Percentiles rank a stretch among this genome's conserved stretches.
Conservation (phyloP, 1,284 basidiomycete genomes). For the Mycena sp. region DNA sequence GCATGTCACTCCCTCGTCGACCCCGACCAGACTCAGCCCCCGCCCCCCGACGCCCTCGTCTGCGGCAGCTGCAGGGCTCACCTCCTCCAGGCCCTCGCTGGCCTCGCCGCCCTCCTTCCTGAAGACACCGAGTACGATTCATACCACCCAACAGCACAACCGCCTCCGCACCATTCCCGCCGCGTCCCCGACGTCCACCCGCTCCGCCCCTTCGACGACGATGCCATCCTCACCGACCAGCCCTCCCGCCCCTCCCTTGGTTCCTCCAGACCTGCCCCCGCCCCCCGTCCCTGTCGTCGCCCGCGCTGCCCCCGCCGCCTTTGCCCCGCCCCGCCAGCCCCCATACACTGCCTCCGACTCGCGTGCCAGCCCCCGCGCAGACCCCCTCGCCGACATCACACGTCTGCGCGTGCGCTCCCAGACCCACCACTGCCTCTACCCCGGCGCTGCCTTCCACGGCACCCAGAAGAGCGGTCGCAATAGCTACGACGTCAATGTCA, state of each 20-base stretch:
- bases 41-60: slow-evolving; percentile 45
- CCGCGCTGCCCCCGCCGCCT: slow-evolving; percentile 7
- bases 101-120: slow-evolving; percentile 24
- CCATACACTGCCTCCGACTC: slow-evolving; percentile 6
- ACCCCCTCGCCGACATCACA: slow-evolving; percentile 78
- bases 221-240: no score
- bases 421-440: slow-evolving; percentile 82
- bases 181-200: no score
- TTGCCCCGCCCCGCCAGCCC: not conserved
- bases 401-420: slow-evolving; percentile 77
- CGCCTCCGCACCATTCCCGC: no score
- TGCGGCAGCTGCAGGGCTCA: slow-evolving; percentile 51
- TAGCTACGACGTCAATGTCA: slow-evolving; percentile 87
- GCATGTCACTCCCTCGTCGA: slow-evolving; percentile 52
- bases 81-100: slow-evolving; percentile 34
- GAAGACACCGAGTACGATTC: no score
- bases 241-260: slow-evolving; percentile 29
- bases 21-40: slow-evolving; percentile 25
- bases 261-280: slow-evolving; percentile 7
- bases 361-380: no score
- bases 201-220: no score
- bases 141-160: no score
- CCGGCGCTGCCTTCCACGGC: slow-evolving; percentile 81
- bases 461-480: slow-evolving; percentile 87
- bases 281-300: slow-evolving; percentile 7